A percentile compares a stretch with the other conserved stretches of the same genome.
phyloP scores from a whole-genome alignment of 192 early-diverging fungal species.

The Mycoemilia scoparia region DNA sequence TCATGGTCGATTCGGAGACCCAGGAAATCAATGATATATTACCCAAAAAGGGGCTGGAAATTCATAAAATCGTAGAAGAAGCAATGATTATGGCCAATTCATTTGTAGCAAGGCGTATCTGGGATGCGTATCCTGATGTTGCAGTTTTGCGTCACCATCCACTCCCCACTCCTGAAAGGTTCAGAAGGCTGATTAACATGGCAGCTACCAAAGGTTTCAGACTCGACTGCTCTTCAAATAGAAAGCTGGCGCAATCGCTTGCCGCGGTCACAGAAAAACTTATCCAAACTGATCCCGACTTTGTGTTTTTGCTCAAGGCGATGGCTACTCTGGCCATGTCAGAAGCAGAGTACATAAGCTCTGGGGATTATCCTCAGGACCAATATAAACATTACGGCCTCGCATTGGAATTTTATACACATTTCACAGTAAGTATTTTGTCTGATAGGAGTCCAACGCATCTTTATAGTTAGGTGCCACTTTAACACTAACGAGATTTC shows the following conservation, averaged over 20 bases:
- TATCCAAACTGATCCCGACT: conserved; percentile 28
- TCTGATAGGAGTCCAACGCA: neutral
- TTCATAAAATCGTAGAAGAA: conserved; percentile 58
- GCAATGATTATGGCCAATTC: conserved; percentile 66
- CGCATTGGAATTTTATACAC: conserved; percentile 58
- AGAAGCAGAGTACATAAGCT: conserved; percentile 52
- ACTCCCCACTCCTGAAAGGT: conserved; percentile 37
- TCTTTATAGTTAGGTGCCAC: conserved; percentile 1
- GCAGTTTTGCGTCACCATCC: conserved; percentile 54
- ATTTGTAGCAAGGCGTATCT: conserved; percentile 40
- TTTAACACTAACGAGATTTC: neutral
- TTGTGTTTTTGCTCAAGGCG: conserved; percentile 40
- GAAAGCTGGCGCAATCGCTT: conserved; percentile 40
- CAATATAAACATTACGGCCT: conserved; percentile 54
- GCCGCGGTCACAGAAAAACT: conserved; percentile 15
- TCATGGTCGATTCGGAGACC: conserved; percentile 37
- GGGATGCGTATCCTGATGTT: conserved; percentile 30
- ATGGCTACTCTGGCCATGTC: conserved; percentile 65
- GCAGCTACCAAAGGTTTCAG: conserved; percentile 36
- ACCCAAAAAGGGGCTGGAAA: conserved; percentile 44
- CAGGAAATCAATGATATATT: conserved; percentile 41
- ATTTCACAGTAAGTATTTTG: no score
- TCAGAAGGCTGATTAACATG: conserved; percentile 36
- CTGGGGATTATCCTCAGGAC: conserved; percentile 21
- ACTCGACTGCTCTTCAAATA: conserved; percentile 45